Conservation (phyloP, 768 basidiomycete species). For the Dioszegia crocea region DNA sequence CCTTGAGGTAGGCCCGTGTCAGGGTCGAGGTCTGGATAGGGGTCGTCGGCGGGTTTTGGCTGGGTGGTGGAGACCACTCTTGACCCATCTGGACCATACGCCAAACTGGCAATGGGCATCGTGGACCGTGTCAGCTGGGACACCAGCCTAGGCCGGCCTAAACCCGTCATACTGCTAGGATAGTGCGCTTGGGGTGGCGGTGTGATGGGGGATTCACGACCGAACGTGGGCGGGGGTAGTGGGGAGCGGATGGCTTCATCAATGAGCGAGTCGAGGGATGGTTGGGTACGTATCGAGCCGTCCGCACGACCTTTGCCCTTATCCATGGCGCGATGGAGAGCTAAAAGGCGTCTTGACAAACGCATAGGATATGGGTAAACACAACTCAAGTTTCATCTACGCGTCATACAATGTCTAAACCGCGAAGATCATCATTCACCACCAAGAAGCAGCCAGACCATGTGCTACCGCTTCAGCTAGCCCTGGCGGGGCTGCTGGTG, state of each 20-base stretch:
- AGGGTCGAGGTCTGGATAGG: constrained; percentile 41
- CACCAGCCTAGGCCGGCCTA: constrained; percentile 23
- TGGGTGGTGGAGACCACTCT: constrained; percentile 1
- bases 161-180: constrained; percentile 14
- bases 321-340: background rate
- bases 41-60: background rate
- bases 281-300: background rate
- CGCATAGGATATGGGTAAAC: background rate
- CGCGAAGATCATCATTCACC: background rate
- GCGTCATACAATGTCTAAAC: background rate
- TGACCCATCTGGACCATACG: constrained; percentile 13
- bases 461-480: constrained; percentile 26
- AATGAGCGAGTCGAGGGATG: constrained; percentile 1
- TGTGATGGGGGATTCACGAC: constrained; percentile 21
- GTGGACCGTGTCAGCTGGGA: constrained; percentile 37
- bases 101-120: constrained; percentile 33
- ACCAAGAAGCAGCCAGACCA: constrained; percentile 17
- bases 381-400: background rate
- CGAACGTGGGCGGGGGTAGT: constrained; percentile 1
- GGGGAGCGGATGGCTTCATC: constrained; percentile 13
- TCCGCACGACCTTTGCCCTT: constrained; percentile 14
- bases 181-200: constrained; percentile 33
- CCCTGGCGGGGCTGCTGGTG: constrained; percentile 26
- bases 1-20: constrained; percentile 31
- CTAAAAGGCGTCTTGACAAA: background rate